These are phyloP conservation scores for Tulasnella sp. DNA, from an alignment of 768 basidiomycete genomes.

Conservation along the genomic window DNA sequence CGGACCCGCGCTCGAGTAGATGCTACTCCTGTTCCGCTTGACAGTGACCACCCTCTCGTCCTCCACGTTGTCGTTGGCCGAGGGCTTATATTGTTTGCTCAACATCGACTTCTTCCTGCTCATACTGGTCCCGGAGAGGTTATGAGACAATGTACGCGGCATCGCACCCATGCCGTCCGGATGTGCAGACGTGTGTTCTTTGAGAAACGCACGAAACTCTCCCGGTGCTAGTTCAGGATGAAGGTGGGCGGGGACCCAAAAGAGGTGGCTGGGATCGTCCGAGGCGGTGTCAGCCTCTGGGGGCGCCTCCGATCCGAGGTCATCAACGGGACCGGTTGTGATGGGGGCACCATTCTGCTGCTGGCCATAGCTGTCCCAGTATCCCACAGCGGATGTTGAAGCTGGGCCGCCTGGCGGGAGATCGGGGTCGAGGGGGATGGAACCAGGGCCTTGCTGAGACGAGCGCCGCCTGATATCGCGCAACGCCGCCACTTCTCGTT, in stretches of 20 bases:
- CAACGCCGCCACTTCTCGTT: constrained; percentile 77
- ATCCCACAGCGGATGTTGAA: constrained; percentile 11
- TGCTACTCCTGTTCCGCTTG: constrained; percentile 53
- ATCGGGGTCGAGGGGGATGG: constrained; percentile 83
- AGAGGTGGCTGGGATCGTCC: constrained; percentile 81
- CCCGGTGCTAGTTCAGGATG: constrained; percentile 97
- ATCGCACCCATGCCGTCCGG: constrained; percentile 19
- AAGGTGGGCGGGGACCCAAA: constrained; percentile 95
- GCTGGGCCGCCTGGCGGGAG: constrained; percentile 43
- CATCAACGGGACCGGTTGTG: no score
- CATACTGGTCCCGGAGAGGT: constrained; percentile 36
- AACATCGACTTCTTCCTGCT: constrained; percentile 88
- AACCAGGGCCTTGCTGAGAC: constrained; percentile 62
- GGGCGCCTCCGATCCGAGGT: not conserved
- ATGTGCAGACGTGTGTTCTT: constrained; percentile 48
- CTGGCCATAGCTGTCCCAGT: constrained; percentile 14
- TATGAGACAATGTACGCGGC: constrained; percentile 24
- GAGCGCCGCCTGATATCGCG: constrained; percentile 79
- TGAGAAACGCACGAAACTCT: constrained; percentile 90
- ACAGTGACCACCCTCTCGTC: constrained; percentile 48
- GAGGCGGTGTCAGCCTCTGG: not conserved
- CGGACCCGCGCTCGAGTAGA: constrained; percentile 57
- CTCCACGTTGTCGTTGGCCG: constrained; percentile 64
- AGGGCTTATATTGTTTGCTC: constrained; percentile 81
- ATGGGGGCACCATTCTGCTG: not conserved